Conservation (phyloP, 768 basidiomycete genomes). For the Leccinum uliginosum region DNA sequence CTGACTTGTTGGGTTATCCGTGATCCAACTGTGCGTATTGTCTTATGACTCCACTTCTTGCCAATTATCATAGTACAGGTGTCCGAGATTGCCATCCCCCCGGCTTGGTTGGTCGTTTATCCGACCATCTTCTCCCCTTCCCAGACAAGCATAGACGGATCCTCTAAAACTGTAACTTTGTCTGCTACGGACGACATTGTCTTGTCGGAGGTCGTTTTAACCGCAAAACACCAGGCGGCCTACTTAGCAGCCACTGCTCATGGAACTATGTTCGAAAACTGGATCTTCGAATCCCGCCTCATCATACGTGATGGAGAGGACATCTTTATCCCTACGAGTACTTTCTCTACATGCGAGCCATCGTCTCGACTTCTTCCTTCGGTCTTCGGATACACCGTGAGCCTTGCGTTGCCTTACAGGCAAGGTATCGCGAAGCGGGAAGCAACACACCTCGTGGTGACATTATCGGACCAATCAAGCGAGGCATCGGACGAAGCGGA, state of each 20-base stretch:
- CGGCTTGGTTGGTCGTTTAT: slow-evolving; percentile 36
- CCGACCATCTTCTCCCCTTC: slow-evolving; percentile 33
- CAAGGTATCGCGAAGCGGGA: slow-evolving; percentile 58
- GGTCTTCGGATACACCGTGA: slow-evolving; percentile 43
- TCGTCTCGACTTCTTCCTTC: slow-evolving; percentile 8
- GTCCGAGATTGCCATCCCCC: slow-evolving; percentile 34
- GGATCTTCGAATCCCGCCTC: slow-evolving; percentile 37
- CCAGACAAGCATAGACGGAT: slow-evolving; percentile 2
- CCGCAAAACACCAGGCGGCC: slow-evolving; percentile 47
- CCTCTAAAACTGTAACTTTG: slow-evolving; percentile 16
- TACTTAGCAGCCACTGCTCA: slow-evolving; percentile 39
- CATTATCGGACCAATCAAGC: slow-evolving; percentile 26
- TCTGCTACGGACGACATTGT: slow-evolving; percentile 27
- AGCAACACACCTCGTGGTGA: slow-evolving; percentile 51
- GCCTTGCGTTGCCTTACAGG: slow-evolving; percentile 64
- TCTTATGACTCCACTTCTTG: background rate
- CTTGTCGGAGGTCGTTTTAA: slow-evolving; percentile 49
- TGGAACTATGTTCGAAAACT: slow-evolving; percentile 36
- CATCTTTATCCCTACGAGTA: slow-evolving; percentile 26
- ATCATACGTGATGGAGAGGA: slow-evolving; percentile 53
- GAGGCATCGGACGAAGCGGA: slow-evolving; percentile 4
- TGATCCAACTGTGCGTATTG: slow-evolving; percentile 36
- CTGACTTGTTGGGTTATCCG: slow-evolving; percentile 34
- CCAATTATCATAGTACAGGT: slow-evolving; percentile 30
- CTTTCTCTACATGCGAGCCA: slow-evolving; percentile 17